A percentile compares a stretch with the other conserved stretches of the same genome.
These are phyloP conservation scores for Boletales sp. DNA, from an alignment of 768 basidiomycete species.

Conservation along the genomic window DNA sequence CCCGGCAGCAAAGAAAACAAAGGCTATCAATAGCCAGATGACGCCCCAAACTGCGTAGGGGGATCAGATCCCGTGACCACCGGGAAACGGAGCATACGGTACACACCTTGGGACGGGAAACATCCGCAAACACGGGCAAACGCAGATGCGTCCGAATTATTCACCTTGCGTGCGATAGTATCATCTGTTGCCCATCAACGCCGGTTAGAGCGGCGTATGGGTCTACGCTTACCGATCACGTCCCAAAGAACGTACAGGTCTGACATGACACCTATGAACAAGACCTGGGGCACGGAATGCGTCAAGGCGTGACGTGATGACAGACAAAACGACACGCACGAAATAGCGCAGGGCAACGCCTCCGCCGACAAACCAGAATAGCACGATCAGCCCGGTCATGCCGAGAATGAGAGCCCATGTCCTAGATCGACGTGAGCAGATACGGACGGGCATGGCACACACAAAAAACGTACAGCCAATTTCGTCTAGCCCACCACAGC, in stretches of 20 bases:
- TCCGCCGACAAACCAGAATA: constrained; percentile 81
- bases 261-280: constrained; percentile 87
- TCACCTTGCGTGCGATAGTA: constrained; percentile 79
- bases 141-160: constrained; percentile 81
- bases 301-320: background rate
- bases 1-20: constrained; percentile 71
- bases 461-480: constrained; percentile 55
- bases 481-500: constrained; percentile 81
- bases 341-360: constrained; percentile 75
- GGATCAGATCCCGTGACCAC: background rate
- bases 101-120: constrained; percentile 72
- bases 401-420: constrained; percentile 77
- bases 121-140: constrained; percentile 86
- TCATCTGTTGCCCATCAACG: constrained; percentile 51
- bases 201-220: background rate
- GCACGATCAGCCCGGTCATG: constrained; percentile 73
- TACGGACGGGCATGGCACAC: too few relatives aligned
- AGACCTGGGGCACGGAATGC: constrained; percentile 41
- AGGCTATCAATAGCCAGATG: constrained; percentile 77
- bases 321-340: constrained; percentile 37
- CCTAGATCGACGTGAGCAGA: constrained; percentile 32
- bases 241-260: constrained; percentile 89
- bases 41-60: constrained; percentile 72
- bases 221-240: constrained; percentile 58
- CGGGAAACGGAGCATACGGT: background rate